Percentiles rank a stretch among this genome's conserved stretches.
Evolutionary conservation across 202 grass and related monocot genomes (phyloP).

Genomic region (Saccharum hybrid): DNA sequence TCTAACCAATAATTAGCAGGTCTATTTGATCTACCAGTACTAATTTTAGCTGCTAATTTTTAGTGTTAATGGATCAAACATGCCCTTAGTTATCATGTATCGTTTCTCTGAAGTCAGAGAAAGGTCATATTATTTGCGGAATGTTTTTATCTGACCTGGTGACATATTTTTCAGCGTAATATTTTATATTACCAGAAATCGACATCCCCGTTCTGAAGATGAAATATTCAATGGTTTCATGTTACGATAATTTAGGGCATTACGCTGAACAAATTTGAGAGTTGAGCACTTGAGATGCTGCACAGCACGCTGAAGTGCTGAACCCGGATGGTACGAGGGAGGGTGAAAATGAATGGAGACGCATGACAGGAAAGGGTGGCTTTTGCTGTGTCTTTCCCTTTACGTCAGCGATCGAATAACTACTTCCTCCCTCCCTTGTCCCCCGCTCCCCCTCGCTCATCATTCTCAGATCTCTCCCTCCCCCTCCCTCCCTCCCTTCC

Average conservation of each 20-base stretch:
- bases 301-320: not conserved
- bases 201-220: not conserved
- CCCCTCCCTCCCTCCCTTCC: slow-evolving; percentile 13
- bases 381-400: slow-evolving; percentile 54
- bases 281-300: not conserved
- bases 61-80: too few relatives aligned
- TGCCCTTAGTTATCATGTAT: too few relatives aligned
- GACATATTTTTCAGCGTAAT: too few relatives aligned
- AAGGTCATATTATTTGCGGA: not conserved
- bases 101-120: too few relatives aligned
- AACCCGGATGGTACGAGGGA: slow-evolving; percentile 13
- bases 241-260: not conserved
- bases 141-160: not conserved
- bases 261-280: not conserved
- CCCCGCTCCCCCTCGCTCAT: not conserved
- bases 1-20: too few relatives aligned
- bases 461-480: slow-evolving; percentile 50
- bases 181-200: not conserved
- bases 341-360: slow-evolving; percentile 32
- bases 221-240: not conserved
- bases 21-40: too few relatives aligned
- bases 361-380: slow-evolving; percentile 40
- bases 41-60: too few relatives aligned
- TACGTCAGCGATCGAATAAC: slow-evolving; percentile 57
- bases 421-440: slow-evolving; percentile 20